A percentile compares a stretch with the other conserved stretches of the same genome.
phyloP scores from a whole-genome alignment of 495 filamentous ascomycete species.

The Astrothelium subdiscretum region DNA sequence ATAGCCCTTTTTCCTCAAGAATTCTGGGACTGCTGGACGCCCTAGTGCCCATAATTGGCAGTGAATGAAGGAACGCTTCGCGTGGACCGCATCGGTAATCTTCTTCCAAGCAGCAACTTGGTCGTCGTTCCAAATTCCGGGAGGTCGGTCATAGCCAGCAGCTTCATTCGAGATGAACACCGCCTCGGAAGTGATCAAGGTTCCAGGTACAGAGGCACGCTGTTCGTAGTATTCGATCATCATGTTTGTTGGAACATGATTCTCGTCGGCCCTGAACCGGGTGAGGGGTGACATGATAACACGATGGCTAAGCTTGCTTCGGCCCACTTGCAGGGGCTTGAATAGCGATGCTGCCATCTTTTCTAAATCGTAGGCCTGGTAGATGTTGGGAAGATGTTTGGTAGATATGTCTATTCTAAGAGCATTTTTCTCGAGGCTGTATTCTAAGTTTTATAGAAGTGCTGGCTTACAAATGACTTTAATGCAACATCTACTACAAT shows the following conservation, averaged over 20 bases:
- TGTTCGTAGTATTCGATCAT: conserved; percentile 51
- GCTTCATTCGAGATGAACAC: conserved; percentile 47
- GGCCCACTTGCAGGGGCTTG: conserved; percentile 12
- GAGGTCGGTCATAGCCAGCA: conserved; percentile 42
- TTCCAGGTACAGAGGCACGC: conserved; percentile 48
- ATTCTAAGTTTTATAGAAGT: not conserved
- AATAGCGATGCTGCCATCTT: conserved; percentile 9
- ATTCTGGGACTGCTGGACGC: conserved; percentile 36
- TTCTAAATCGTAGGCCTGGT: no score
- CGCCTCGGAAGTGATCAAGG: conserved; percentile 52
- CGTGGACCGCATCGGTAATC: conserved; percentile 56
- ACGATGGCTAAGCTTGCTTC: conserved; percentile 10
- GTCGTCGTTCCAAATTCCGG: conserved; percentile 50
- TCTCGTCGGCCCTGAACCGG: conserved; percentile 23
- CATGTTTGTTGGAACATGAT: conserved; percentile 30
- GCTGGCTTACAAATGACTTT: not conserved
- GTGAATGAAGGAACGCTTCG: conserved; percentile 50
- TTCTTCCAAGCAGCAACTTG: conserved; percentile 53
- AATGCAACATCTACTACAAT: not conserved
- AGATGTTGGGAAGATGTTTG: not conserved
- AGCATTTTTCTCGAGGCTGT: not conserved
- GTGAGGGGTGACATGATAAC: conserved; percentile 18
- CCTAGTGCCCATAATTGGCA: conserved; percentile 59
- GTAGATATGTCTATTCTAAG: not conserved
- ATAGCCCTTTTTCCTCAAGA: conserved; percentile 28